Evolutionary conservation across 345 rosid genomes (phyloP).

Genomic region (Ceriops decandra): DNA sequence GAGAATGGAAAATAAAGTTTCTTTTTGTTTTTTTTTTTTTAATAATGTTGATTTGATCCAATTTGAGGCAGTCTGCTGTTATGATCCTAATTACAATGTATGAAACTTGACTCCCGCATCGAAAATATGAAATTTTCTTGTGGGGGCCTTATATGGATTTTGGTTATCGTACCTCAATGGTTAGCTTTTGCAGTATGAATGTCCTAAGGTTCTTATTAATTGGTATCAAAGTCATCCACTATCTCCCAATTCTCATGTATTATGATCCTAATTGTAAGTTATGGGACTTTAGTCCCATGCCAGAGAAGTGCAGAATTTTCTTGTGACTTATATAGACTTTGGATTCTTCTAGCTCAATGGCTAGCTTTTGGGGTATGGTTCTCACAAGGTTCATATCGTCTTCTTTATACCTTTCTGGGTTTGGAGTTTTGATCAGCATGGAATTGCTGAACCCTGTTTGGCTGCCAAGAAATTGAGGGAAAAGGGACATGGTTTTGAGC

Average conservation of each 20-base stretch:
- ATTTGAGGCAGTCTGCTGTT: neutral
- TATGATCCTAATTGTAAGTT: too few species aligned
- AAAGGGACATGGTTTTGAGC: neutral
- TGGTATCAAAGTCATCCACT: too few species aligned
- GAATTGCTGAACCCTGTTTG: constrained; percentile 15
- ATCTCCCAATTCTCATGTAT: too few species aligned
- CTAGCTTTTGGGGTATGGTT: too few species aligned
- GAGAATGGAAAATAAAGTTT: neutral
- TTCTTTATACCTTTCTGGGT: neutral
- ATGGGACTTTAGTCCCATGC: too few species aligned
- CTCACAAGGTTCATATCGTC: too few species aligned
- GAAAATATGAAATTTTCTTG: neutral
- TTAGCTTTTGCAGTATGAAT: neutral
- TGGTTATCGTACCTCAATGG: neutral
- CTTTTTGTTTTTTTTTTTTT: neutral
- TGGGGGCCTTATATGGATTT: neutral
- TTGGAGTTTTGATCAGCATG: constrained; percentile 11
- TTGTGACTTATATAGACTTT: too few species aligned
- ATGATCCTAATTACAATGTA: neutral
- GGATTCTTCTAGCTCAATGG: too few species aligned
- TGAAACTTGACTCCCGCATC: neutral
- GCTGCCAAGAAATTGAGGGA: constrained; percentile 25
- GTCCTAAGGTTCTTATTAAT: neutral
- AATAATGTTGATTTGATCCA: neutral
- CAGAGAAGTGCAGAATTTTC: too few species aligned